A percentile compares a stretch with the other conserved stretches of the same genome.
Evolutionary conservation across 139 green algal genomes (phyloP).

Genomic region (Picochlorum costavermella): DNA sequence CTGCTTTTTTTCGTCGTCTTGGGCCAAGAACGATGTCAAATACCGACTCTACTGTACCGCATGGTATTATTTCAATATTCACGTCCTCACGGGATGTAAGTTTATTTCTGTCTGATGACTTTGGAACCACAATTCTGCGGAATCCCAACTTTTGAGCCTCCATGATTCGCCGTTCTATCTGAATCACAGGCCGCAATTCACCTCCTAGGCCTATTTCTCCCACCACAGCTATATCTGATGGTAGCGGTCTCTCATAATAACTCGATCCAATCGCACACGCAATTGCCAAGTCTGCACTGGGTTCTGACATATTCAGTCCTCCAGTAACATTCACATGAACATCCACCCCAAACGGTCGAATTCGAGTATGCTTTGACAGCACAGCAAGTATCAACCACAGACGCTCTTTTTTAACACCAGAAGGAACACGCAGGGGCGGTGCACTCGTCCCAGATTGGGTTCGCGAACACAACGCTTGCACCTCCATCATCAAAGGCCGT

Average conservation of each 20-base stretch:
- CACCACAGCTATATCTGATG: constrained; percentile 38
- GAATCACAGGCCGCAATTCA: constrained; percentile 50
- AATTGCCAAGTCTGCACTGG: constrained; percentile 63
- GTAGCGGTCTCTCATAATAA: constrained; percentile 40
- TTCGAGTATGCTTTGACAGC: constrained; percentile 48
- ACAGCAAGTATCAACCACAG: constrained; percentile 69
- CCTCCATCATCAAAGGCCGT: constrained; percentile 73
- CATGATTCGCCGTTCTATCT: constrained; percentile 42
- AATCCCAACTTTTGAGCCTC: constrained; percentile 61
- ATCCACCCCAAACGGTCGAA: constrained; percentile 37
- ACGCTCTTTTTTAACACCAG: constrained; percentile 48
- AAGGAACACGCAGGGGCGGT: constrained; percentile 31
- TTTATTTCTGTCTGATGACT: constrained; percentile 7
- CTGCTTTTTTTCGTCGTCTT: too few species aligned
- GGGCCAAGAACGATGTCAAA: constrained; percentile 9
- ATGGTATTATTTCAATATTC: neutral
- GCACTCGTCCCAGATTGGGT: neutral
- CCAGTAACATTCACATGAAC: constrained; percentile 70
- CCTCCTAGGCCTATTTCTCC: constrained; percentile 70
- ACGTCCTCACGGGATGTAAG: too few species aligned
- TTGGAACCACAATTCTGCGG: constrained; percentile 35
- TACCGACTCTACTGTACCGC: constrained; percentile 14
- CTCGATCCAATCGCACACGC: constrained; percentile 46
- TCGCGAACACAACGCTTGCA: constrained; percentile 71
- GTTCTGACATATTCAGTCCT: constrained; percentile 45